phyloP scores from a whole-genome alignment of 1,139 yeast species.

The Geotrichum macrosporum region DNA sequence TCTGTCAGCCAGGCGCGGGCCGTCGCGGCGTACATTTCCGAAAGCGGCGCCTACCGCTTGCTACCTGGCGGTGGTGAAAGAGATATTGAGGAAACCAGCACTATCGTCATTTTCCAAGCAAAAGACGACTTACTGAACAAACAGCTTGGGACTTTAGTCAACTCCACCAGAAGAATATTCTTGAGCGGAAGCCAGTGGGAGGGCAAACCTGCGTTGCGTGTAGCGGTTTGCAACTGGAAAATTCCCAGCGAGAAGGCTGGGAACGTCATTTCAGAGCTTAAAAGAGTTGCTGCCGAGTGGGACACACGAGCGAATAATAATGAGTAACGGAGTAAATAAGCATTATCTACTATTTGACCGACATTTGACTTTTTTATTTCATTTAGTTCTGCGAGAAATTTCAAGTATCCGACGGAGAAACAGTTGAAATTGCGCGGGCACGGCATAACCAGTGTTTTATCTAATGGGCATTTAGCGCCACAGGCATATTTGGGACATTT shows the following conservation, averaged over 20 bases:
- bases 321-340: too few species aligned
- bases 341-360: too few species aligned
- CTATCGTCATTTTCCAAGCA: constrained; percentile 29
- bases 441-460: too few species aligned
- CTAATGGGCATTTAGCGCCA: too few species aligned
- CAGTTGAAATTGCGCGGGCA: too few species aligned
- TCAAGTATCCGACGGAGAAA: too few species aligned
- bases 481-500: too few species aligned
- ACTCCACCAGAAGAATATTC: constrained; percentile 24
- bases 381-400: too few species aligned
- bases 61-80: constrained; percentile 22
- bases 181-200: constrained; percentile 29
- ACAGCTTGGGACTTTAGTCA: constrained; percentile 23
- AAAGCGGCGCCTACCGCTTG: constrained; percentile 23
- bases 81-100: constrained; percentile 24
- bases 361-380: too few species aligned
- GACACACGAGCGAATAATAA: too few species aligned
- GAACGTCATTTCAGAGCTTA: constrained; percentile 20
- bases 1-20: constrained; percentile 25
- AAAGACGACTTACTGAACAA: constrained; percentile 20
- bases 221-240: constrained; percentile 33
- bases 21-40: constrained; percentile 25
- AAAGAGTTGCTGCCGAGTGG: constrained; percentile 14
- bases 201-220: constrained; percentile 26
- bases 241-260: constrained; percentile 23